Base-by-base conservation (phyloP, 176 grass and related monocot genomes). In the Rhipidocladum racemiflorum region DNA sequence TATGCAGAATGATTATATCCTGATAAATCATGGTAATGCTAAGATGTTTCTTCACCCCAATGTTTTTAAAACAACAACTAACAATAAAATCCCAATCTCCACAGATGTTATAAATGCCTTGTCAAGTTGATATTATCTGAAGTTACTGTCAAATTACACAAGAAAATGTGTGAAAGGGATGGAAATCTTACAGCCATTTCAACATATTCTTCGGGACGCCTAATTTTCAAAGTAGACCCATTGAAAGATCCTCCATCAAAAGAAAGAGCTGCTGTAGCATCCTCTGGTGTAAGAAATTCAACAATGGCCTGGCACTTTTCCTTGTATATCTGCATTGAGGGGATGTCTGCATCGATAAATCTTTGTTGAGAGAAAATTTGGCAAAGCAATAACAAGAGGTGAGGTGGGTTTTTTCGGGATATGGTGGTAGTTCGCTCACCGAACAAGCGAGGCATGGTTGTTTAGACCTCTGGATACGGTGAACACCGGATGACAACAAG, bases 241-340 rank as follows among this genome's bases (percentile, higher is more conserved):
- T 81, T 68, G 9, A 99, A 87, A 72, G 70, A 81, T 56, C 81
- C 88, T 77, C 97, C 93, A 75, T 99, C 91, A 77, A 93, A 99
- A 84, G 93, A 93, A 84, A 99, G 87, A 82, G 97, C 91, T 74
- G 78, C 77, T 51, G 97, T 99, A 77, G 97, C 93, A 89, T 96
- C 93, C 77, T 96, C 85, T 72, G 93, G 97, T 83, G 97, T 96
- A 83, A 99, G 89, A 92, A 99, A 99, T 89, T 99, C 97, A 66
- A 95, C 87, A 74, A 99, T 68, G 30, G 93, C 97, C 46, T 99
- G 97, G 39, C 53, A 69, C 70, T 93, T 99, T 72, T 99, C 97
- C 86, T 91, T 96, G 80, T 96, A 96, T 90, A 99, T 92, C 97
- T 99, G 87, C 69, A 85, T 57, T 24, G 46, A 78, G 84, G 40